phyloP scores from a whole-genome alignment of 2,329 filamentous ascomycete genomes.

The Arthroderma sp. region DNA sequence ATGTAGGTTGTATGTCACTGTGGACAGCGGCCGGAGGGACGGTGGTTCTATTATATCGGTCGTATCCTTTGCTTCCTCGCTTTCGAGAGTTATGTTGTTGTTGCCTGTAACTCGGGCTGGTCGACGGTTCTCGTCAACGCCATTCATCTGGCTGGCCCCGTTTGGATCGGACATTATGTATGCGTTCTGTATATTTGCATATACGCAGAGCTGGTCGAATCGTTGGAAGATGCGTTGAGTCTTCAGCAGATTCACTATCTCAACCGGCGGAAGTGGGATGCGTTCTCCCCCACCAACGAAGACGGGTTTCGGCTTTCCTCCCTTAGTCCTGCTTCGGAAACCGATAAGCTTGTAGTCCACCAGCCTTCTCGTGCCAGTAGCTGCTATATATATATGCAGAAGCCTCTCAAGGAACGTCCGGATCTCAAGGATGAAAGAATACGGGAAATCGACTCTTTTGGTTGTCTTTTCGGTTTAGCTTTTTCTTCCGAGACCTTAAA shows the following conservation, averaged over 20 bases:
- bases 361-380: neutral
- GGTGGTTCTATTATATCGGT: conserved; percentile 4
- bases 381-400: neutral
- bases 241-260: neutral
- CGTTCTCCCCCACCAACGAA: neutral
- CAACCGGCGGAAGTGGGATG: neutral
- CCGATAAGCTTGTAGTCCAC: neutral
- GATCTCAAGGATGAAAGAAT: neutral
- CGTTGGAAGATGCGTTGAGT: neutral
- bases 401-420: neutral
- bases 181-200: neutral
- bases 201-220: neutral
- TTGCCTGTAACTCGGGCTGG: neutral
- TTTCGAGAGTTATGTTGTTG: neutral
- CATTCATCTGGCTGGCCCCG: neutral
- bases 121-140: neutral
- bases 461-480: neutral
- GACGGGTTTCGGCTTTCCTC: neutral
- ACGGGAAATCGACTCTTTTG: neutral
- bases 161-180: neutral
- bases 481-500: neutral
- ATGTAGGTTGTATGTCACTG: conserved; percentile 56
- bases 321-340: neutral
- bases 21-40: conserved; percentile 31
- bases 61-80: neutral